These are phyloP conservation scores for Globisporangium mamillatum DNA, from an alignment of 352 stramenopile species.

Conservation along the genomic window DNA sequence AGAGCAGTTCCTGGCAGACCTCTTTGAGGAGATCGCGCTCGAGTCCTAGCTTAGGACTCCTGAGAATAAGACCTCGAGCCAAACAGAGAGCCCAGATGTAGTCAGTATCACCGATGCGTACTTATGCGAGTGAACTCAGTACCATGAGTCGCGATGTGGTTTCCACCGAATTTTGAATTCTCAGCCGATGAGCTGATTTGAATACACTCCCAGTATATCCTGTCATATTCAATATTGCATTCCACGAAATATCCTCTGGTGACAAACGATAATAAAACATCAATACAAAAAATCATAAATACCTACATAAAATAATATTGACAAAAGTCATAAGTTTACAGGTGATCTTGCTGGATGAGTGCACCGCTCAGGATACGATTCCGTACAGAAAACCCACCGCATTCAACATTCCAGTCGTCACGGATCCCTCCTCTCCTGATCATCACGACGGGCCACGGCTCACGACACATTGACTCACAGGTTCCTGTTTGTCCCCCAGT, in stretches of 20 bases:
- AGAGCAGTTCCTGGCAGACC: slow-evolving; percentile 4
- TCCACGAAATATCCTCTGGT: background rate
- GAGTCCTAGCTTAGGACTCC: background rate
- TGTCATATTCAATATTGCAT: background rate
- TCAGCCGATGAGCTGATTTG: background rate
- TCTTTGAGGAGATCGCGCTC: background rate
- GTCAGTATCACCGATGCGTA: background rate
- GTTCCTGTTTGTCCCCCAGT: too few relatives aligned
- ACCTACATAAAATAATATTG: background rate
- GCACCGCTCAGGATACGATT: background rate
- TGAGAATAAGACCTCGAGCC: too few relatives aligned
- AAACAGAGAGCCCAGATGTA: too few relatives aligned
- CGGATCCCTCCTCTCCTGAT: too few relatives aligned
- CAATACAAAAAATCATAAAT: background rate
- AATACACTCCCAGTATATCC: background rate
- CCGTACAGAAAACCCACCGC: background rate
- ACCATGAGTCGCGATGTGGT: background rate
- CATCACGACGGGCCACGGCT: too few relatives aligned
- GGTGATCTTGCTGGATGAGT: background rate
- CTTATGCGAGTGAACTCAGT: background rate
- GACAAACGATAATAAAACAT: too few relatives aligned
- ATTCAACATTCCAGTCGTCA: background rate
- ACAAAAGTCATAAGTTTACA: background rate
- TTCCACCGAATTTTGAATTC: background rate
- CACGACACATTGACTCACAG: background rate